These are phyloP conservation scores for Toxoplasma gondii DNA, from an alignment of 169 alveolate genomes.

Conservation along the genomic window DNA sequence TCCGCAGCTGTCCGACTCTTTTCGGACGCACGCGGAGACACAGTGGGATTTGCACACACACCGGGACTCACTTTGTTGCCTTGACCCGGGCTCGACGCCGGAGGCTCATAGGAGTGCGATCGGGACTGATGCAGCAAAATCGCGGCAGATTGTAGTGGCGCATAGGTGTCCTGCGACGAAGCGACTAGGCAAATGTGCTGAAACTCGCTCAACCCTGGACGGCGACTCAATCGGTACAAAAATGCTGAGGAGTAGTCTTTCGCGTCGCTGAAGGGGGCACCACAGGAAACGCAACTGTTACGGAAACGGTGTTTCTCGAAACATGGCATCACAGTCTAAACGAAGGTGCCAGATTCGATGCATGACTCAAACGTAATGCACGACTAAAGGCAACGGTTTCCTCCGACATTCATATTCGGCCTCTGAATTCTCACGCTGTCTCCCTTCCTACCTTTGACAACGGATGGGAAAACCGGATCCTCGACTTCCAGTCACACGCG, in stretches of 20 bases:
- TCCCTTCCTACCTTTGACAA: no score
- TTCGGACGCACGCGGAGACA: neutral
- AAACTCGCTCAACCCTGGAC: conserved; percentile 37
- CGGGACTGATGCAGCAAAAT: conserved; percentile 1
- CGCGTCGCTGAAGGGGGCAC: conserved; percentile 24
- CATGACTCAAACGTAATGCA: neutral
- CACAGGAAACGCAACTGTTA: neutral
- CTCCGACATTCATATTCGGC: no score
- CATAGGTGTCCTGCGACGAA: conserved; percentile 45
- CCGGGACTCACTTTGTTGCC: neutral
- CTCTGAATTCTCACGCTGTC: no score
- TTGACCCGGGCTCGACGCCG: neutral
- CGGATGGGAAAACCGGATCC: no score
- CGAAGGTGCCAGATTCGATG: neutral
- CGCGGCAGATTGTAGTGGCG: conserved; percentile 43
- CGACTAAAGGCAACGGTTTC: no score
- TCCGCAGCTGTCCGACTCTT: neutral
- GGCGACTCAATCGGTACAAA: conserved; percentile 36
- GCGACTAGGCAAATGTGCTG: conserved; percentile 47
- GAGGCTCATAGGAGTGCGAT: neutral
- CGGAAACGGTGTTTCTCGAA: neutral
- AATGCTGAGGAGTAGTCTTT: neutral
- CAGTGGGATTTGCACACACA: neutral
- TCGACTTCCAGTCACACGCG: no score
- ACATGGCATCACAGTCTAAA: no score